Conservation (phyloP, 208 protist genomes). For the Leishmania amazonensis region DNA sequence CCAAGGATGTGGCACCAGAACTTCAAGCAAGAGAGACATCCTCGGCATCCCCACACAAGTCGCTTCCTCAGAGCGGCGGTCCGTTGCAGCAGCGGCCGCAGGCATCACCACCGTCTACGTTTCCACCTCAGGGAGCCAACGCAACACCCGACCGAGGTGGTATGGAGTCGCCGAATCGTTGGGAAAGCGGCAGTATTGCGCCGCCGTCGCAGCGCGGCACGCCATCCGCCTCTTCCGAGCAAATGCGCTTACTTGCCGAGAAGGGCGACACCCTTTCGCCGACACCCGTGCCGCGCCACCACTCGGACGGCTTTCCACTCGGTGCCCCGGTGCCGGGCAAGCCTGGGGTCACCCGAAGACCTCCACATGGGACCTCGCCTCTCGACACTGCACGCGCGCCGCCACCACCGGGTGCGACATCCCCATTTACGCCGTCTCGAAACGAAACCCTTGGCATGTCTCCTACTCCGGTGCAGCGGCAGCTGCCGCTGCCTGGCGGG, state of each 20-base stretch:
- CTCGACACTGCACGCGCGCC: constrained; percentile 4
- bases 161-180: background rate
- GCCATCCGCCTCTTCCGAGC: background rate
- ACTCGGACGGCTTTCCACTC: background rate
- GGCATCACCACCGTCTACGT: background rate
- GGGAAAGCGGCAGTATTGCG: background rate
- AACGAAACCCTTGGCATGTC: background rate
- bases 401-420: background rate
- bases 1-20: background rate
- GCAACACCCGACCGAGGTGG: background rate
- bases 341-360: background rate
- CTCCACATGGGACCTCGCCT: background rate
- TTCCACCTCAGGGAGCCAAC: background rate
- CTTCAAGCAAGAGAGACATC: background rate
- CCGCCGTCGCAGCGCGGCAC: background rate
- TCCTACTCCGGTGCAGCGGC: background rate
- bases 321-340: background rate
- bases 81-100: background rate
- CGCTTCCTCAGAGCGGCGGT: background rate
- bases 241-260: background rate
- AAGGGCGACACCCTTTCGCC: background rate
- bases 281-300: background rate
- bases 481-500: background rate
- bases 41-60: background rate
- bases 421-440: constrained; percentile 2